Evolutionary conservation across 2,329 filamentous ascomycete genomes (phyloP).

Genomic region (Boeremia exigua): DNA sequence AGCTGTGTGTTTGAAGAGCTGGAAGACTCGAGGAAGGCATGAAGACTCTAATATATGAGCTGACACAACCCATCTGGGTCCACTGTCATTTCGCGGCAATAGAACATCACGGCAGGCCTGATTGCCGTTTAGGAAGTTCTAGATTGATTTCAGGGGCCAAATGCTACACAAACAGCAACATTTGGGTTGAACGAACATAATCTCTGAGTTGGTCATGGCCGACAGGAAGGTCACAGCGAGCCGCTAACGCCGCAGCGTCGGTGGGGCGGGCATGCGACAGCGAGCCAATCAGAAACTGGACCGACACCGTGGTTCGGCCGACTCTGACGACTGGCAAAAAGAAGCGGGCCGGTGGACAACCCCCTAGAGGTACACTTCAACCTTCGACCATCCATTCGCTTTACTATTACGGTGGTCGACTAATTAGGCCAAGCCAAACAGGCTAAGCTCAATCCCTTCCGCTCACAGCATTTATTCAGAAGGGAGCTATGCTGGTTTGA

Average conservation of each 20-base stretch:
- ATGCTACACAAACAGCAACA: neutral
- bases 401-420: neutral
- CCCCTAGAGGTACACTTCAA: too few species aligned
- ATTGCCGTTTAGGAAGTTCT: neutral
- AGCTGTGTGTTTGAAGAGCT: too few species aligned
- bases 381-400: neutral
- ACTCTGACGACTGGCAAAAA: neutral
- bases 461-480: too few species aligned
- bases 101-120: neutral
- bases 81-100: neutral
- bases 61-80: neutral
- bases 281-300: conserved; percentile 10
- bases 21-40: too few species aligned
- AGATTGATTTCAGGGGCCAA: neutral
- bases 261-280: conserved; percentile 1
- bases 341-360: conserved; percentile 1
- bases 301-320: neutral
- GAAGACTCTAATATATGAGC: neutral
- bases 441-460: too few species aligned
- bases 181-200: neutral
- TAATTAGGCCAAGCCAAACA: too few species aligned
- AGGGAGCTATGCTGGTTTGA: too few species aligned
- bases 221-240: conserved; percentile 9
- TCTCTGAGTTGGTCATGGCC: neutral
- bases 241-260: neutral